These are phyloP conservation scores for Termitomyces sp. DNA, from an alignment of 768 basidiomycete genomes.

Conservation along the genomic window DNA sequence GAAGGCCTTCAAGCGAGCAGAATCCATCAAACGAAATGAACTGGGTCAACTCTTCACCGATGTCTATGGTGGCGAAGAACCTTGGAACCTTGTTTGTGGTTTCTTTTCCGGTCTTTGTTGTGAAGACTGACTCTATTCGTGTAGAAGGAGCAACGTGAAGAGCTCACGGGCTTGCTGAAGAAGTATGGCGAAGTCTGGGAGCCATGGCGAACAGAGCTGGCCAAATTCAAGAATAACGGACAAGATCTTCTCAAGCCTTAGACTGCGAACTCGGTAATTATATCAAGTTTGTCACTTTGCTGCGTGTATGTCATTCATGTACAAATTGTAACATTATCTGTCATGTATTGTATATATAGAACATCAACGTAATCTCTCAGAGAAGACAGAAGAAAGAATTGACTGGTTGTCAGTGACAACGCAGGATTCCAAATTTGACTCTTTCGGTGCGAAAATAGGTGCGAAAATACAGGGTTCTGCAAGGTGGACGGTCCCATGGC, in stretches of 20 bases:
- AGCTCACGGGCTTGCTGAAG: constrained; percentile 65
- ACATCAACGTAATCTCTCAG: neutral
- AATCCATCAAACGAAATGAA: constrained; percentile 62
- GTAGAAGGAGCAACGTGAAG: constrained; percentile 81
- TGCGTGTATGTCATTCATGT: neutral
- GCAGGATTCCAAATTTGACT: neutral
- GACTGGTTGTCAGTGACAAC: neutral
- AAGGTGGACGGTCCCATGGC: too few species aligned
- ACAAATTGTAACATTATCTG: neutral
- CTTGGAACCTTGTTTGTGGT: constrained; percentile 75
- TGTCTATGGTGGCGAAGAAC: constrained; percentile 82
- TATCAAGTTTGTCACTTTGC: neutral
- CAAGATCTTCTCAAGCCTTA: constrained; percentile 42
- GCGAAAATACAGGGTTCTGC: neutral
- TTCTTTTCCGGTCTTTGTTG: neutral
- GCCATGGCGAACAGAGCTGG: constrained; percentile 79
- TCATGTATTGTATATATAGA: neutral
- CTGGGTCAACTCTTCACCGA: constrained; percentile 84
- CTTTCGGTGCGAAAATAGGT: neutral
- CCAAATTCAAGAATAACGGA: constrained; percentile 72
- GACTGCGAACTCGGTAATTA: neutral
- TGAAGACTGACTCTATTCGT: neutral
- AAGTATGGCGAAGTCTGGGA: constrained; percentile 89
- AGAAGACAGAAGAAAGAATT: neutral
- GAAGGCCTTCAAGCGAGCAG: constrained; percentile 74